These are phyloP conservation scores for Rhizoclosmatium globosum DNA, from an alignment of 192 early-diverging fungal genomes.

Conservation along the genomic window DNA sequence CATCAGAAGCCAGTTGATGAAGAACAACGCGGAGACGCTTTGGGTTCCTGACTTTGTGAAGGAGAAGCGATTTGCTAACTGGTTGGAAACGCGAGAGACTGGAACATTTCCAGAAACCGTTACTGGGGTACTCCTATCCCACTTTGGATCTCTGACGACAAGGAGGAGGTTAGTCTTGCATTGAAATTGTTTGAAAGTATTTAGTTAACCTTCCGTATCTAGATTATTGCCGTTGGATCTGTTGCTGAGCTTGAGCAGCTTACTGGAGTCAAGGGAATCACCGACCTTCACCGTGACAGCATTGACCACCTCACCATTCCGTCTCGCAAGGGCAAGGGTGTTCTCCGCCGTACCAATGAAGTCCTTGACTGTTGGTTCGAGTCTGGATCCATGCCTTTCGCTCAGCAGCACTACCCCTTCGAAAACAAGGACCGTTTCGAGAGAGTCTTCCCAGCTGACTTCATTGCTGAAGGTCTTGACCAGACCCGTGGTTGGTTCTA, in stretches of 20 bases:
- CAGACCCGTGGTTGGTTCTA: slow-evolving; percentile 99
- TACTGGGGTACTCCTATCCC: slow-evolving; percentile 99
- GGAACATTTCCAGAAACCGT: slow-evolving; percentile 97
- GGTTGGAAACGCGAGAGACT: slow-evolving; percentile 97
- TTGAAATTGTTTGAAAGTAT: too few species aligned
- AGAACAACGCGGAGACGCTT: slow-evolving; percentile 85
- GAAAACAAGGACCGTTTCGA: slow-evolving; percentile 93
- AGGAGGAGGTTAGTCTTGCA: slow-evolving; percentile 65
- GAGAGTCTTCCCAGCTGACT: slow-evolving; percentile 94
- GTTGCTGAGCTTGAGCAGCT: slow-evolving; percentile 88
- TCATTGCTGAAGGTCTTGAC: slow-evolving; percentile 98
- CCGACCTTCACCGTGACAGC: slow-evolving; percentile 94
- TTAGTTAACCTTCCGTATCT: not conserved
- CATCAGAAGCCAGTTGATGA: slow-evolving; percentile 83
- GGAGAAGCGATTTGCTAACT: slow-evolving; percentile 98
- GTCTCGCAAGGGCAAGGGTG: slow-evolving; percentile 86
- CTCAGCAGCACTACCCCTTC: slow-evolving; percentile 99
- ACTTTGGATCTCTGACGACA: slow-evolving; percentile 95
- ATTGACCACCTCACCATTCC: slow-evolving; percentile 98
- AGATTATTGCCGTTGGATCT: slow-evolving; percentile 88
- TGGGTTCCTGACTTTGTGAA: slow-evolving; percentile 98
- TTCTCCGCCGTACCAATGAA: slow-evolving; percentile 88
- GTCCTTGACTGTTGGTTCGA: slow-evolving; percentile 99
- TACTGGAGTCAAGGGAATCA: slow-evolving; percentile 80
- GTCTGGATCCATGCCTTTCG: slow-evolving; percentile 98